Percentiles rank a stretch among this genome's conserved stretches.
phyloP scores from a whole-genome alignment of 345 rosid species.

The Cochlearia excelsa region DNA sequence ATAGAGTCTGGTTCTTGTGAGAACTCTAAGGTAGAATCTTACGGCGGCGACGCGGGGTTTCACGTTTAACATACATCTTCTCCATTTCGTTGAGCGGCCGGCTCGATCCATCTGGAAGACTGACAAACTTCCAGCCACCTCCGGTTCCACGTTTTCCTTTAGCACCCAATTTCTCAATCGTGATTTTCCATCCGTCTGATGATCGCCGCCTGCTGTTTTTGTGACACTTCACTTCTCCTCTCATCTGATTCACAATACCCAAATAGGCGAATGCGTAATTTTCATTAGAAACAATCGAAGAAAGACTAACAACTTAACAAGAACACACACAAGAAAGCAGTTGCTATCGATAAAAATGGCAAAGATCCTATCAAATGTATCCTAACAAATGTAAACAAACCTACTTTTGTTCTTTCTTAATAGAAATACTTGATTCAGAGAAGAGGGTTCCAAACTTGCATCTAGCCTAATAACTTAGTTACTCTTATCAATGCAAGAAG shows the following conservation, averaged over 20 bases:
- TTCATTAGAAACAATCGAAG: conserved; percentile 3
- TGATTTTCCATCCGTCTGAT: conserved; percentile 77
- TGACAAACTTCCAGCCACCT: conserved; percentile 92
- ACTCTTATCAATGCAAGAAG: conserved; percentile 13
- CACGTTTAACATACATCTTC: conserved; percentile 81
- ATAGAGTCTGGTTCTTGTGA: conserved; percentile 7
- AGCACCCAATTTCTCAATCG: conserved; percentile 78
- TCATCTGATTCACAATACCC: conserved; percentile 44
- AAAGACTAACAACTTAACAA: background rate
- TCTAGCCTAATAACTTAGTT: background rate
- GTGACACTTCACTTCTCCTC: conserved; percentile 79
- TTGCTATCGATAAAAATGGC: too few species aligned
- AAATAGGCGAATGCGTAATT: background rate
- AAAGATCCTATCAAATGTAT: too few species aligned
- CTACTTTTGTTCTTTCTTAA: conserved; percentile 6
- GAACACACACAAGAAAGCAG: too few species aligned
- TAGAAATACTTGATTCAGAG: background rate
- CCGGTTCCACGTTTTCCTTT: conserved; percentile 82
- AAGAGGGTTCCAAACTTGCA: conserved; percentile 12
- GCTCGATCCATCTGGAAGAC: conserved; percentile 91
- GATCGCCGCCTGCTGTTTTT: conserved; percentile 81
- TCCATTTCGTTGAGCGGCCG: conserved; percentile 72
- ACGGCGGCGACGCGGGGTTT: conserved; percentile 76
- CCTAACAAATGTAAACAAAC: background rate
- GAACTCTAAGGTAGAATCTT: conserved; percentile 59